Base-by-base conservation (phyloP, 805 yeast genomes). In the Suhomyces faveliae region DNA sequence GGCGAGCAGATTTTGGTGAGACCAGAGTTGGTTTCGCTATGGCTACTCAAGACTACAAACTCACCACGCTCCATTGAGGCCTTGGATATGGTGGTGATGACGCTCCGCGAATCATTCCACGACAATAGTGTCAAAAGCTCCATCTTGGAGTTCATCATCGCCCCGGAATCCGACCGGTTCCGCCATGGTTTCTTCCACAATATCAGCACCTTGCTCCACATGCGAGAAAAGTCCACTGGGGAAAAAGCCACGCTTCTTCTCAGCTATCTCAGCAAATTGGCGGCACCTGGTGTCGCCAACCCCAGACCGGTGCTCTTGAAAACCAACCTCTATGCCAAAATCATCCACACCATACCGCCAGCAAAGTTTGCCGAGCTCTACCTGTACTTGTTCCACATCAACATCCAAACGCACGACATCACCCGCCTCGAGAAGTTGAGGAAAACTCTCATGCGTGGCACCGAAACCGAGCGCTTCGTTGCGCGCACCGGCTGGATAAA, bases 401-500 rank as follows among this genome's bases (percentile, higher is more conserved):
- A 72, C 48, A 58, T 71, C 35, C 66, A 62, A 42, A 59, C 73
- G 8, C 47, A 49, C n/a, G 46, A 55, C n/a, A 19, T 47, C 2
- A 29, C 43, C 8, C 43, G 47, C 4, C 46, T 62, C 30, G 46
- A 56, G 15, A 23, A 38, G 0, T 37, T 72, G 25, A 66, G 64
- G 39, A 47, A 52, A 19, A 48, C 54, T 6, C 58, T 72, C 17
- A 45, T 57, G 19, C 48, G 46, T 5, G 74, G 77, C 5, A 54
- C 66, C 1, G 58, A 62, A 25, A 33, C 65, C 12, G 75, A 70
- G 3, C 59, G 59, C 40, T 64, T 63, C 45, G 60, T 70, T 4
- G 63, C 61, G 7, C 53, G 74, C 40, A 70, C 77, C 2, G 77
- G 77, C 1, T 54, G 62, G 43, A 42, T 67, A 5, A 53, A 62